A percentile compares a stretch with the other conserved stretches of the same genome.
phyloP scores from a whole-genome alignment of 306 rosid species.

The Abrus pulchellus region DNA sequence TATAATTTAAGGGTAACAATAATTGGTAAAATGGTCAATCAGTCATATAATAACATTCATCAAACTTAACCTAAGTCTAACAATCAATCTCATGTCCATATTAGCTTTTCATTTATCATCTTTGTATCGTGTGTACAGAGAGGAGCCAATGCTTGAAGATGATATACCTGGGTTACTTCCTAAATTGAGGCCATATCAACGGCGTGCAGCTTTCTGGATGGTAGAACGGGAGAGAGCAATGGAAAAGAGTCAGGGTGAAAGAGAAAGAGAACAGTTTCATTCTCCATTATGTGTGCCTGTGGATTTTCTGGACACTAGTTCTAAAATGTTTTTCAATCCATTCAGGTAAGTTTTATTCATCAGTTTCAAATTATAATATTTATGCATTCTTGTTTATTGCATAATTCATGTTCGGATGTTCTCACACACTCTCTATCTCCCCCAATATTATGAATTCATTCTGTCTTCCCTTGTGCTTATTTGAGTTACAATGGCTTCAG shows the following conservation, averaged over 20 bases:
- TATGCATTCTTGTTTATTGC: conserved; percentile 27
- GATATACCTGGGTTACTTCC: conserved; percentile 87
- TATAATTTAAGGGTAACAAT: conserved; percentile 22
- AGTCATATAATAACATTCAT: conserved; percentile 27
- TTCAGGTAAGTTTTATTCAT: conserved; percentile 73
- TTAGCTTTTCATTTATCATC: conserved; percentile 45
- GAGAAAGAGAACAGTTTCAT: conserved; percentile 56
- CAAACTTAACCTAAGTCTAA: conserved; percentile 10
- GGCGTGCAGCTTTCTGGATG: conserved; percentile 98
- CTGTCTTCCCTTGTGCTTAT: conserved; percentile 47
- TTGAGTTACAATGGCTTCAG: conserved; percentile 62
- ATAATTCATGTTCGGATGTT: conserved; percentile 38
- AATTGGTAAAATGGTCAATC: conserved; percentile 17
- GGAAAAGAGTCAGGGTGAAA: conserved; percentile 56
- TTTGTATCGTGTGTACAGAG: conserved; percentile 61
- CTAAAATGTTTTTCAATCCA: conserved; percentile 87
- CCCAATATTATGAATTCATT: conserved; percentile 33
- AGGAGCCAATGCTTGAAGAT: conserved; percentile 76
- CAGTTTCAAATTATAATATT: conserved; percentile 27
- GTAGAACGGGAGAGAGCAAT: conserved; percentile 76
- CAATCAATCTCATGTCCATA: background rate
- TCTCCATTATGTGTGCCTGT: conserved; percentile 87
- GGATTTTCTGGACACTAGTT: conserved; percentile 69
- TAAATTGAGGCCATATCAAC: conserved; percentile 88
- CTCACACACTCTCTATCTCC: conserved; percentile 7